These are phyloP conservation scores for Pestalotiopsis sp. DNA, from an alignment of 2,329 filamentous ascomycete species.

Conservation along the genomic window DNA sequence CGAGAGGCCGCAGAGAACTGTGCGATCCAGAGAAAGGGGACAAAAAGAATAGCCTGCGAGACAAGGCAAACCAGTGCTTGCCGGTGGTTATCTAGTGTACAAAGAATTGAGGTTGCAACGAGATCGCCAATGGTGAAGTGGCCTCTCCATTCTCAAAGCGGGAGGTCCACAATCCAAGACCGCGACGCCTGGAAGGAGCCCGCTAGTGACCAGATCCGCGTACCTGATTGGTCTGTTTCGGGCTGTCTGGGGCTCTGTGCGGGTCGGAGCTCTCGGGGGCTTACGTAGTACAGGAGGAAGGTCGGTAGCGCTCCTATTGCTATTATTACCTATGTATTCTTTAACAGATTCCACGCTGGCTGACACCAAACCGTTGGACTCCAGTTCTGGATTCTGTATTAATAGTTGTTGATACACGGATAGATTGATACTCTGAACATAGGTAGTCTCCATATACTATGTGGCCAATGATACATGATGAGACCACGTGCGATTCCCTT, in stretches of 20 bases:
- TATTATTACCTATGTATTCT: too few relatives aligned
- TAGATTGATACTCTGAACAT: too few relatives aligned
- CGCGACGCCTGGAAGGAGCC: background rate
- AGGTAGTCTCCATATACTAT: too few relatives aligned
- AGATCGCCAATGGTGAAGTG: slow-evolving; percentile 13
- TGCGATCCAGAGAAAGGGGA: background rate
- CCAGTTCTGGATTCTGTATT: too few relatives aligned
- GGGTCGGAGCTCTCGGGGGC: background rate
- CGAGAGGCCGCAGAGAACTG: background rate
- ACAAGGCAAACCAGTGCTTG: background rate
- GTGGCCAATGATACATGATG: too few relatives aligned
- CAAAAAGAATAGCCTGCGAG: background rate
- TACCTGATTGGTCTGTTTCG: slow-evolving; percentile 7
- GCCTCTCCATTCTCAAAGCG: slow-evolving; percentile 15
- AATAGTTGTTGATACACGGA: too few relatives aligned
- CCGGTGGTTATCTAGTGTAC: background rate
- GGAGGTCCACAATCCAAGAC: slow-evolving; percentile 1
- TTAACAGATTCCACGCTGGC: too few relatives aligned
- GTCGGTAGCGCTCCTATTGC: background rate
- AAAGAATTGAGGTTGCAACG: background rate
- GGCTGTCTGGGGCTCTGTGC: background rate
- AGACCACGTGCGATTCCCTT: too few relatives aligned
- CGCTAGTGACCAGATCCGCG: background rate
- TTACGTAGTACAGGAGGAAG: slow-evolving; percentile 2
- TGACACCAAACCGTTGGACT: too few relatives aligned